Percentiles rank a stretch among this genome's conserved stretches.
These are phyloP conservation scores for Saccharomycopsis sp. DNA, from an alignment of 805 yeast genomes.

Conservation along the genomic window DNA sequence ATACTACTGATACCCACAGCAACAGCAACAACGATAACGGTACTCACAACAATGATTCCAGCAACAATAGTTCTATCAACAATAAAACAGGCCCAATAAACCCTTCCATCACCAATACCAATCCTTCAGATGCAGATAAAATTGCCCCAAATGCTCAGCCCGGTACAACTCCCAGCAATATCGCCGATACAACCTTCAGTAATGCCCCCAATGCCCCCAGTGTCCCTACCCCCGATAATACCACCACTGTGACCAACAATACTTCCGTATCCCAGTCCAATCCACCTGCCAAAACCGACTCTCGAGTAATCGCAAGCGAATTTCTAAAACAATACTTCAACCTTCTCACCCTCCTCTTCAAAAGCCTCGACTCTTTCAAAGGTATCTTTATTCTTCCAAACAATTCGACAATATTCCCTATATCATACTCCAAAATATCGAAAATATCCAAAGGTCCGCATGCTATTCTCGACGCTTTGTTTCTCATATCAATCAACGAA, in stretches of 20 bases:
- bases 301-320: conserved; percentile 2
- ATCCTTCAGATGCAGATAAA: too few relatives aligned
- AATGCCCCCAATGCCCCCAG: too few relatives aligned
- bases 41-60: too few relatives aligned
- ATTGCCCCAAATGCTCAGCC: too few relatives aligned
- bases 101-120: too few relatives aligned
- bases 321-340: conserved; percentile 4
- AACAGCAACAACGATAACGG: too few relatives aligned
- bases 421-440: not conserved
- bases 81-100: too few relatives aligned
- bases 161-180: too few relatives aligned
- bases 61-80: too few relatives aligned
- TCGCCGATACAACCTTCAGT: too few relatives aligned
- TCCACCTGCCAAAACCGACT: not conserved
- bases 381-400: conserved; percentile 7
- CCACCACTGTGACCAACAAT: not conserved
- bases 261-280: not conserved
- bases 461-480: not conserved
- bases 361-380: not conserved
- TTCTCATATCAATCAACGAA: conserved; percentile 3
- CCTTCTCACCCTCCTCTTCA: not conserved
- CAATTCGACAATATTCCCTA: conserved; percentile 1
- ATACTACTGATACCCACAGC: too few relatives aligned
- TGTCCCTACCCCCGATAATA: not conserved
- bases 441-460: not conserved